Percentiles rank a stretch among this genome's conserved stretches.
Evolutionary conservation across 805 yeast genomes (phyloP).

Genomic region (Schwanniomyces sp.): DNA sequence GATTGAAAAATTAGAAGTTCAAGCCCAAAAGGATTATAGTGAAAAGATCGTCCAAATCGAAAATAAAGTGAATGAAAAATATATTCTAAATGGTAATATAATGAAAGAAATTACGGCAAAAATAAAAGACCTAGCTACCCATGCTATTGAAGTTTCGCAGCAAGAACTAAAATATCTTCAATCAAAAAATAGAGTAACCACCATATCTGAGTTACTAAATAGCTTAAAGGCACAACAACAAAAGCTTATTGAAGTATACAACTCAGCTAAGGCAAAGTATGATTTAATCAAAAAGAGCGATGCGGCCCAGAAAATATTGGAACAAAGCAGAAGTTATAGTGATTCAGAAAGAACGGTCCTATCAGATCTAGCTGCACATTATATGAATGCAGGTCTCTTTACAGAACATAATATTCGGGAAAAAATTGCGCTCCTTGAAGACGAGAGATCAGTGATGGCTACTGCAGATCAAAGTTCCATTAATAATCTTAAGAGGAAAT

Average conservation of each 20-base stretch:
- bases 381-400: slow-evolving; percentile 36
- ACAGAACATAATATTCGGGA: slow-evolving; percentile 36
- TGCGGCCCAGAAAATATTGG: slow-evolving; percentile 35
- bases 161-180: slow-evolving; percentile 14
- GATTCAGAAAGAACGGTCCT: slow-evolving; percentile 39
- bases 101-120: slow-evolving; percentile 21
- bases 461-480: slow-evolving; percentile 38
- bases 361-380: slow-evolving; percentile 36
- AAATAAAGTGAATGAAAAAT: slow-evolving; percentile 18
- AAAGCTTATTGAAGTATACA: slow-evolving; percentile 29
- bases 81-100: slow-evolving; percentile 13
- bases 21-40: slow-evolving; percentile 42
- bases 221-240: slow-evolving; percentile 26
- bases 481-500: slow-evolving; percentile 38
- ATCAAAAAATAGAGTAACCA: slow-evolving; percentile 15
- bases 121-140: slow-evolving; percentile 19
- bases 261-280: slow-evolving; percentile 31
- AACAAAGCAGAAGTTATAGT: slow-evolving; percentile 36
- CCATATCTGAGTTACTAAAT: slow-evolving; percentile 22
- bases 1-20: slow-evolving; percentile 31
- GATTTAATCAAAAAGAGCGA: slow-evolving; percentile 40
- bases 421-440: slow-evolving; percentile 45
- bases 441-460: slow-evolving; percentile 41
- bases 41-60: slow-evolving; percentile 36
- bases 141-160: slow-evolving; percentile 12